Conservation (phyloP, 73 alveolate species). For the Paramecium octaurelia region DNA sequence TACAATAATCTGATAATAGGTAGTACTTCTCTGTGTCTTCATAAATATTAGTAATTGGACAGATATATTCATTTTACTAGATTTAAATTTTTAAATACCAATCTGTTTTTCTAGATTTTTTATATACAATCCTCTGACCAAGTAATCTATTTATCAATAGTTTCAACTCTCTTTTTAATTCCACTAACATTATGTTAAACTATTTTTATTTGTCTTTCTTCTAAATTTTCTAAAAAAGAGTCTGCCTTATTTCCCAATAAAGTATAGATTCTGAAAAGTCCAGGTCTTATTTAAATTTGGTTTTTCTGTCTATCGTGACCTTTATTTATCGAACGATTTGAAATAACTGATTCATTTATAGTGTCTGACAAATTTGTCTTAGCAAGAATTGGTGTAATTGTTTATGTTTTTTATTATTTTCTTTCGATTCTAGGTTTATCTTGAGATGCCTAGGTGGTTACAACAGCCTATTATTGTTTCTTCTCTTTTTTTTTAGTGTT, state of each 20-base stretch:
- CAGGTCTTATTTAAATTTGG: not conserved
- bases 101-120: not conserved
- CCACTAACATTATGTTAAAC: not conserved
- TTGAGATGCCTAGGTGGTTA: not conserved
- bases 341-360: not conserved
- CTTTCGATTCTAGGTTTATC: not conserved
- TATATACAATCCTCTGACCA: not conserved
- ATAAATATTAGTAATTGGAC: not conserved
- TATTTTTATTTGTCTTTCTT: not conserved
- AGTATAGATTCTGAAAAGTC: not conserved
- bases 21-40: not conserved
- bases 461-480: not conserved
- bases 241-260: not conserved
- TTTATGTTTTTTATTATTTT: not conserved
- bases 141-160: not conserved
- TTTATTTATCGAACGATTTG: not conserved
- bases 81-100: not conserved
- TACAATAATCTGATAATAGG: conserved; percentile 13
- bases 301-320: not conserved
- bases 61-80: not conserved
- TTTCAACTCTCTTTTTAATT: not conserved
- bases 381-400: not conserved
- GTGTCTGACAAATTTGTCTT: not conserved
- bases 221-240: not conserved
- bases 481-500: not conserved